A percentile compares a stretch with the other conserved stretches of the same genome.
These are phyloP conservation scores for Leishmania arabica DNA, from an alignment of 208 protist species.

Conservation along the genomic window DNA sequence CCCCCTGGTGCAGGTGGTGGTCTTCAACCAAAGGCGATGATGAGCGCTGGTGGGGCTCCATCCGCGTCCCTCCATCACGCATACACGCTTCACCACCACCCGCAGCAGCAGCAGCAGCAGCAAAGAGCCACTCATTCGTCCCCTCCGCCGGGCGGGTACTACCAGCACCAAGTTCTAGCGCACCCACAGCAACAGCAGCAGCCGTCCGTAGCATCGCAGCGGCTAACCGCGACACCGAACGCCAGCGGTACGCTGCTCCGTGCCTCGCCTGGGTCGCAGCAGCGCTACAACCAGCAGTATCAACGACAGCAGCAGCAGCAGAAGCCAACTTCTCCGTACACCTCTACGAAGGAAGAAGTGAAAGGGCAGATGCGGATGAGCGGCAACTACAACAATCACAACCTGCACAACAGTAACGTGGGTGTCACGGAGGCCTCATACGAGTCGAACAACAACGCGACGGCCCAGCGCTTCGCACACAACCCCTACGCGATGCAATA, in stretches of 20 bases:
- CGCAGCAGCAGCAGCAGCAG: background rate
- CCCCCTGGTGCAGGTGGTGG: no score
- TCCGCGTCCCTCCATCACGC: background rate
- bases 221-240: background rate
- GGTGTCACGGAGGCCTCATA: background rate
- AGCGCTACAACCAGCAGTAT: slow-evolving; percentile 20
- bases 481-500: slow-evolving; percentile 40
- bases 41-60: background rate
- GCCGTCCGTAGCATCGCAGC: background rate
- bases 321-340: background rate
- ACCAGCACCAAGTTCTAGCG: background rate
- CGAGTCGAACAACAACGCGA: slow-evolving; percentile 16
- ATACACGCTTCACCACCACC: background rate
- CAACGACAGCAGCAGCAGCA: slow-evolving; percentile 13
- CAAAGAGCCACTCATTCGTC: background rate
- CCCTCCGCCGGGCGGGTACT: background rate
- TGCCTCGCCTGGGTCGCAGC: slow-evolving; percentile 9
- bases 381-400: slow-evolving; percentile 10
- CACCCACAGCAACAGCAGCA: background rate
- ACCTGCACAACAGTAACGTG: background rate
- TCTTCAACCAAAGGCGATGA: background rate
- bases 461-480: slow-evolving; percentile 28
- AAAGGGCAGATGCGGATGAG: background rate
- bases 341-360: background rate
- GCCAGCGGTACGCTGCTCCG: slow-evolving; percentile 24